Evolutionary conservation across 257 asterid species (phyloP).

Genomic region (Pogostemon cablin): DNA sequence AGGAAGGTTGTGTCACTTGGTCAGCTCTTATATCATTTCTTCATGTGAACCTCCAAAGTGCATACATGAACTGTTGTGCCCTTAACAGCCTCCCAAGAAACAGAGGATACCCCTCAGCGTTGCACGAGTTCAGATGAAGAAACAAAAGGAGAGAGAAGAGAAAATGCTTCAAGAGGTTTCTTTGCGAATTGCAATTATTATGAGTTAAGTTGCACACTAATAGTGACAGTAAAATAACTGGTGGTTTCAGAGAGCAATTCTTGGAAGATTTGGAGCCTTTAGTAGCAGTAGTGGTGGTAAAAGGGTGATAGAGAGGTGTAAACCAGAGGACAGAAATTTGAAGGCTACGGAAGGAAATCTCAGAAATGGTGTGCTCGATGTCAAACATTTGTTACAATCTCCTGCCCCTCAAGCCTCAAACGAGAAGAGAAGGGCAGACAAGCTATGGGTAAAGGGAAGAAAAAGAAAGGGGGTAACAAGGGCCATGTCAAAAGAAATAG

Average conservation of each 20-base stretch:
- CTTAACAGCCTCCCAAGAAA: constrained; percentile 67
- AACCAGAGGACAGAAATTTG: constrained; percentile 69
- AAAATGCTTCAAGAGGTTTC: constrained; percentile 67
- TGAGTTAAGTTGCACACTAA: constrained; percentile 9
- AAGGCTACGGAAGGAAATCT: constrained; percentile 70
- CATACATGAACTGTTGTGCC: not conserved
- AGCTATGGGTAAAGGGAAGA: constrained; percentile 49
- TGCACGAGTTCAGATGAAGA: constrained; percentile 77
- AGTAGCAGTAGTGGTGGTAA: constrained; percentile 43
- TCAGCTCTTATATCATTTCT: constrained; percentile 14
- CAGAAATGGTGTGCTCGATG: constrained; percentile 87
- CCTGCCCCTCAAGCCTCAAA: constrained; percentile 48
- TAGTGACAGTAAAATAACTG: constrained; percentile 2
- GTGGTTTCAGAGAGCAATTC: constrained; percentile 56
- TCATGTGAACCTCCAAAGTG: not conserved
- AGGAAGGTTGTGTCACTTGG: constrained; percentile 62
- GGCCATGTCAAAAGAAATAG: constrained; percentile 26
- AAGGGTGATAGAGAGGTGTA: constrained; percentile 48
- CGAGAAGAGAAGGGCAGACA: constrained; percentile 33
- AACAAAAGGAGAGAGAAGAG: constrained; percentile 79
- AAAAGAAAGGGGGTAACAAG: constrained; percentile 59
- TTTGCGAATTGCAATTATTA: not conserved
- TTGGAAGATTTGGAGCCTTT: constrained; percentile 62
- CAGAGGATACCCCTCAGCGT: constrained; percentile 91
- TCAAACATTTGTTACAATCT: constrained; percentile 56